Percentiles rank a stretch among this genome's conserved stretches.
Conservation (phyloP, 306 rosid species). For the Astragalus glycyphyllos region DNA sequence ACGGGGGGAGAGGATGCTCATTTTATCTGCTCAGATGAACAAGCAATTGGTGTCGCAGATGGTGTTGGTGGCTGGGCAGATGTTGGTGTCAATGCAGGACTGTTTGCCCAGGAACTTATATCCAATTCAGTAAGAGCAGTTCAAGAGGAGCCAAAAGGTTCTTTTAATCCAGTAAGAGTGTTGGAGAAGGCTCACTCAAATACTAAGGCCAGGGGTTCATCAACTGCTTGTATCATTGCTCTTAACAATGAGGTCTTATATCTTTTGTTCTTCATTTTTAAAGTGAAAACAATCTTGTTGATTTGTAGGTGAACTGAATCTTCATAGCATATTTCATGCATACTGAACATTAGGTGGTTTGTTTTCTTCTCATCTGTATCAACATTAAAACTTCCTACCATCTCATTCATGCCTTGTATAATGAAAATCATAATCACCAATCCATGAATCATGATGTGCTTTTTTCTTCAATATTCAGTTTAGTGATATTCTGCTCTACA, state of each 20-base stretch:
- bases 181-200: constrained; percentile 82
- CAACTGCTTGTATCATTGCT: constrained; percentile 88
- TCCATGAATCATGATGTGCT: not conserved
- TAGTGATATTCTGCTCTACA: not conserved
- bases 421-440: constrained; percentile 12
- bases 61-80: constrained; percentile 99
- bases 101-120: constrained; percentile 81
- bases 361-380: constrained; percentile 28
- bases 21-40: constrained; percentile 78
- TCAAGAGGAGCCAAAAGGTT: constrained; percentile 71
- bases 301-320: constrained; percentile 1
- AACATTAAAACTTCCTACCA: constrained; percentile 22
- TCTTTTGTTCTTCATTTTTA: constrained; percentile 17
- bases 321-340: constrained; percentile 27
- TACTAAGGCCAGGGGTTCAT: constrained; percentile 78
- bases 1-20: constrained; percentile 97
- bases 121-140: constrained; percentile 67
- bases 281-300: constrained; percentile 3
- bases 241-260: constrained; percentile 67
- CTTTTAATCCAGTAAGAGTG: constrained; percentile 71
- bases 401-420: constrained; percentile 14
- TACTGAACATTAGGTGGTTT: constrained; percentile 1
- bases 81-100: constrained; percentile 83
- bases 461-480: not conserved
- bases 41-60: constrained; percentile 86